phyloP scores from a whole-genome alignment of 805 yeast genomes.

The Metschnikowia drakensbergensis region DNA sequence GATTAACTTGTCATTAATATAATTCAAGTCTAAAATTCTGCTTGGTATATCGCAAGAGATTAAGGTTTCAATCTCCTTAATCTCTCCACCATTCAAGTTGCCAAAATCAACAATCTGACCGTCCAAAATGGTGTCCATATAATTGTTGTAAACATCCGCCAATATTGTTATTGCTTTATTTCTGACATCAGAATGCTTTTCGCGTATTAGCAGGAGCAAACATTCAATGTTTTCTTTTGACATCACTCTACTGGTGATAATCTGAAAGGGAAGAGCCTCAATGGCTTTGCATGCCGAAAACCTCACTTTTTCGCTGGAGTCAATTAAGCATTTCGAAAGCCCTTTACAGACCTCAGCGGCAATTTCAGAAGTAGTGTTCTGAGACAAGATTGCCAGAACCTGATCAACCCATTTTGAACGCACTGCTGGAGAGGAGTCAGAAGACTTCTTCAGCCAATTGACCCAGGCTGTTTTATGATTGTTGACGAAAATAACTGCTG shows the following conservation, averaged over 20 bases:
- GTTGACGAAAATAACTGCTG: constrained; percentile 54
- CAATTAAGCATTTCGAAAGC: constrained; percentile 64
- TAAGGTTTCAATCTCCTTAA: constrained; percentile 25
- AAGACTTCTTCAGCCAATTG: constrained; percentile 70
- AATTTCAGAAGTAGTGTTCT: constrained; percentile 47
- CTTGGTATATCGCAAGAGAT: constrained; percentile 56
- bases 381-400: constrained; percentile 43
- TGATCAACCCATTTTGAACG: constrained; percentile 69
- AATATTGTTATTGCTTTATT: constrained; percentile 49
- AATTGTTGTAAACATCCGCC: constrained; percentile 55
- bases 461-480: constrained; percentile 59
- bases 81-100: constrained; percentile 19
- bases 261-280: constrained; percentile 41
- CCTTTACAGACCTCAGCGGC: constrained; percentile 42
- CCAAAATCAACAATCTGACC: constrained; percentile 31
- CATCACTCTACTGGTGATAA: constrained; percentile 47
- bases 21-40: constrained; percentile 58
- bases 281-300: constrained; percentile 54
- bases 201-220: constrained; percentile 64
- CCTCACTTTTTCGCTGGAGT: constrained; percentile 72
- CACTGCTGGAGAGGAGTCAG: constrained; percentile 63
- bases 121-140: constrained; percentile 23
- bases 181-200: constrained; percentile 63
- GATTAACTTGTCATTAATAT: constrained; percentile 66
- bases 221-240: constrained; percentile 48